phyloP scores from a whole-genome alignment of 768 basidiomycete genomes.

The Trametes meyenii region DNA sequence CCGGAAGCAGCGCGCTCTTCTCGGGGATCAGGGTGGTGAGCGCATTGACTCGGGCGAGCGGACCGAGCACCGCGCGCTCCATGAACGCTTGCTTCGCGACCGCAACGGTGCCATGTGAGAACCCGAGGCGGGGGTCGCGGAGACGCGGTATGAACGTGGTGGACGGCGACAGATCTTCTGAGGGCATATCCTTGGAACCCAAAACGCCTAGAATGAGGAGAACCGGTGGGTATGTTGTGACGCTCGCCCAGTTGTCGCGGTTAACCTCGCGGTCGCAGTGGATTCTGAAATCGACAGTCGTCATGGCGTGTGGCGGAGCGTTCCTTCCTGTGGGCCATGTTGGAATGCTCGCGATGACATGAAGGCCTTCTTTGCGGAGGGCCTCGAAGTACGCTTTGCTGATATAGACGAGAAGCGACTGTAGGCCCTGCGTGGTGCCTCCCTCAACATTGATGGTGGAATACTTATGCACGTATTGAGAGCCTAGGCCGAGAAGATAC shows the following conservation, averaged over 20 bases:
- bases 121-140: constrained; percentile 1
- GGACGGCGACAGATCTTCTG: no score
- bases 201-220: constrained; percentile 18
- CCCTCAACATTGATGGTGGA: constrained; percentile 22
- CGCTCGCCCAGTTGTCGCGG: constrained; percentile 10
- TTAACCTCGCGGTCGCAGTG: constrained; percentile 17
- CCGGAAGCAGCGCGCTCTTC: constrained; percentile 18
- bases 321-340: constrained; percentile 13
- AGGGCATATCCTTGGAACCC: no score
- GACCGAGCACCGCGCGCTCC: constrained; percentile 23
- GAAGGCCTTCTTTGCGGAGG: constrained; percentile 21
- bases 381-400: constrained; percentile 27
- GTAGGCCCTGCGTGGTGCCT: neutral
- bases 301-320: constrained; percentile 21
- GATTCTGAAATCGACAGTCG: constrained; percentile 23
- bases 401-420: constrained; percentile 28
- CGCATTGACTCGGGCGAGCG: constrained; percentile 28
- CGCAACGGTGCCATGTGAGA: constrained; percentile 27
- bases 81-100: constrained; percentile 29
- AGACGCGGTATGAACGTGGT: no score
- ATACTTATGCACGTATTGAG: constrained; percentile 28
- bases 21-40: constrained; percentile 32
- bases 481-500: constrained; percentile 13
- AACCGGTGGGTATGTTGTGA: constrained; percentile 13
- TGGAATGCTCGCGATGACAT: constrained; percentile 33